phyloP scores from a whole-genome alignment of 805 yeast genomes.

The Cyberlindnera subsufficiens region DNA sequence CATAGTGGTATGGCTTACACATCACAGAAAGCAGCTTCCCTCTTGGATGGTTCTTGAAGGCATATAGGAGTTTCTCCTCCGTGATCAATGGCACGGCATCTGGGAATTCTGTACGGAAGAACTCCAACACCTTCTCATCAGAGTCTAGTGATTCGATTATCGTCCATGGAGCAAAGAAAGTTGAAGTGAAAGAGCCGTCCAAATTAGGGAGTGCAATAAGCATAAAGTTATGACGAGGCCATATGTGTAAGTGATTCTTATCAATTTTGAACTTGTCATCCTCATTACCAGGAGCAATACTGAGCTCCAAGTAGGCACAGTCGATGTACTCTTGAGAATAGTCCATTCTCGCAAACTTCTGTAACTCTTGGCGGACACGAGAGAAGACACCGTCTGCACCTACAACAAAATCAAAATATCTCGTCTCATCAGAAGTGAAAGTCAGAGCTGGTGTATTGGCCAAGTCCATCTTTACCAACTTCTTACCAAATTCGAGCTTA shows the following conservation, averaged over 20 bases:
- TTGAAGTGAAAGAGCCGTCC: constrained; percentile 85
- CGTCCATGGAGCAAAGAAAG: constrained; percentile 79
- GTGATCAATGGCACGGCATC: constrained; percentile 75
- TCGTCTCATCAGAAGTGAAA: constrained; percentile 15
- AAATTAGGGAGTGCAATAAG: constrained; percentile 81
- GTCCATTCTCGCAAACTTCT: constrained; percentile 62
- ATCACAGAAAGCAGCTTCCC: constrained; percentile 74
- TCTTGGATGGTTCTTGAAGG: constrained; percentile 56
- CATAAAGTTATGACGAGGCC: constrained; percentile 89
- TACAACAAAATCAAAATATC: constrained; percentile 50
- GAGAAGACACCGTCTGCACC: constrained; percentile 90
- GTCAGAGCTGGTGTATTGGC: constrained; percentile 21
- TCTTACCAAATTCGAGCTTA: constrained; percentile 46
- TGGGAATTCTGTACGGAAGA: constrained; percentile 58
- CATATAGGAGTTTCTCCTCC: constrained; percentile 39
- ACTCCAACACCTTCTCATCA: constrained; percentile 39
- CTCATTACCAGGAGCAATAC: constrained; percentile 48
- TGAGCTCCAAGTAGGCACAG: constrained; percentile 75
- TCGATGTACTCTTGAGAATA: constrained; percentile 74
- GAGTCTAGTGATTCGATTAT: constrained; percentile 48
- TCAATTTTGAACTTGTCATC: constrained; percentile 34
- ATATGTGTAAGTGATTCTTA: constrained; percentile 80
- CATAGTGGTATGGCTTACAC: constrained; percentile 62
- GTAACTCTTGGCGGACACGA: constrained; percentile 61
- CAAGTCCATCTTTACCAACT: constrained; percentile 40